Conservation (phyloP, 148 eudicot genomes). For the Heliamphora exappendiculata region DNA sequence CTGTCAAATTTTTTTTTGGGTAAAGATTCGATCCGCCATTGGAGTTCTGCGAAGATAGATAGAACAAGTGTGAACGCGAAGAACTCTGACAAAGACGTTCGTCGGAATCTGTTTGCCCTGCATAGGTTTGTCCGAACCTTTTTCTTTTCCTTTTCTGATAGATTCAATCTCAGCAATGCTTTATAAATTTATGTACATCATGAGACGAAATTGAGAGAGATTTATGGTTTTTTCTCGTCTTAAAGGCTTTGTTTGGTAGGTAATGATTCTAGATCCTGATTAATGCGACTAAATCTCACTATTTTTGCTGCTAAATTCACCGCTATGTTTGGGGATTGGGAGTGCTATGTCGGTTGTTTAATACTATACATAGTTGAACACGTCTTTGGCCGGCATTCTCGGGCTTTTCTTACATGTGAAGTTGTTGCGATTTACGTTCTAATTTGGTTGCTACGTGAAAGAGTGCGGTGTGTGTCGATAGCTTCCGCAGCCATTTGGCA, state of each 20-base stretch:
- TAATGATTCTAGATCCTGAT: background rate
- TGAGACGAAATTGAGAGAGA: background rate
- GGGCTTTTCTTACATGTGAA: background rate
- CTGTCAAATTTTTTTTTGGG: background rate
- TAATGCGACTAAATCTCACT: background rate
- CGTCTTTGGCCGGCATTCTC: slow-evolving; percentile 5
- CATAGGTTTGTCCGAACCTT: background rate
- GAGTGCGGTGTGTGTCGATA: background rate
- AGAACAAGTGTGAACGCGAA: background rate
- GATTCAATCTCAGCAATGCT: background rate
- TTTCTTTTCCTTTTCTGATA: background rate
- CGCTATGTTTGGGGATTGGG: background rate
- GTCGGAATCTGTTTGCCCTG: slow-evolving; percentile 4
- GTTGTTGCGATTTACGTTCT: background rate
- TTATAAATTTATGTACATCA: background rate
- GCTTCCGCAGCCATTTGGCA: background rate
- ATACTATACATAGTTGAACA: background rate
- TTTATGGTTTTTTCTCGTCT: background rate
- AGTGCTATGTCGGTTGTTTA: background rate
- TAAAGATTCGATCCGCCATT: background rate
- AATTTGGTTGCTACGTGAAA: background rate
- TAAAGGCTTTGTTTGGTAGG: background rate
- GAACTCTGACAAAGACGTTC: background rate
- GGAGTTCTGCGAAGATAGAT: background rate
- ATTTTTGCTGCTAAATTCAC: background rate